Conservation (phyloP, 2,329 filamentous ascomycete genomes). For the Neonectria ditissima region DNA sequence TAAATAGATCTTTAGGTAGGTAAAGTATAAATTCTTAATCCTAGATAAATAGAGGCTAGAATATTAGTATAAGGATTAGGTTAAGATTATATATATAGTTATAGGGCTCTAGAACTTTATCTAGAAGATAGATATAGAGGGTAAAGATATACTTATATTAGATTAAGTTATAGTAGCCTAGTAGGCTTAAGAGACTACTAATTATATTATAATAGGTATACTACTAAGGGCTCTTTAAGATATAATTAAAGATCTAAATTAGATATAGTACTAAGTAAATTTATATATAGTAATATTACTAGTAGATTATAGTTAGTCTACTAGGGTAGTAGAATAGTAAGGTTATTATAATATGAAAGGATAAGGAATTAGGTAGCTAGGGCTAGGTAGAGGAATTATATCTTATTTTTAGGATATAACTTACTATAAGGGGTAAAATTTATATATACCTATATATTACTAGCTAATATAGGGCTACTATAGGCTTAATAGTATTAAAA, state of each 20-base stretch:
- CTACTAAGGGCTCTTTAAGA: background rate
- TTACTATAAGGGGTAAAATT: background rate
- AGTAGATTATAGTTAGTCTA: no score
- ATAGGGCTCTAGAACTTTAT: background rate
- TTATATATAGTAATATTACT: background rate
- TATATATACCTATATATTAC: background rate
- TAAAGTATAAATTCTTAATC: background rate
- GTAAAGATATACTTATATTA: background rate
- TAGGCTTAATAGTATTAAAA: background rate
- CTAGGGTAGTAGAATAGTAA: no score
- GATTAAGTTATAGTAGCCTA: background rate
- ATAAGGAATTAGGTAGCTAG: background rate
- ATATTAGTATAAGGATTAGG: background rate
- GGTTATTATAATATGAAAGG: background rate
- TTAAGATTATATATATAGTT: background rate
- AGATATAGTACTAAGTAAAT: background rate
- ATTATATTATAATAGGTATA: background rate
- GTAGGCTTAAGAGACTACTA: background rate
- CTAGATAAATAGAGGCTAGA: background rate
- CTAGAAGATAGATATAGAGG: background rate
- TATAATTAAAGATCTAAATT: background rate
- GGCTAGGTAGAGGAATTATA: background rate
- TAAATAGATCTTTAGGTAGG: background rate
- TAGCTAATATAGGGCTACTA: background rate
- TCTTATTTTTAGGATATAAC: background rate